Percentiles rank a stretch among this genome's conserved stretches.
These are phyloP conservation scores for Nemophila menziesii DNA, from an alignment of 257 asterid species.

Conservation along the genomic window DNA sequence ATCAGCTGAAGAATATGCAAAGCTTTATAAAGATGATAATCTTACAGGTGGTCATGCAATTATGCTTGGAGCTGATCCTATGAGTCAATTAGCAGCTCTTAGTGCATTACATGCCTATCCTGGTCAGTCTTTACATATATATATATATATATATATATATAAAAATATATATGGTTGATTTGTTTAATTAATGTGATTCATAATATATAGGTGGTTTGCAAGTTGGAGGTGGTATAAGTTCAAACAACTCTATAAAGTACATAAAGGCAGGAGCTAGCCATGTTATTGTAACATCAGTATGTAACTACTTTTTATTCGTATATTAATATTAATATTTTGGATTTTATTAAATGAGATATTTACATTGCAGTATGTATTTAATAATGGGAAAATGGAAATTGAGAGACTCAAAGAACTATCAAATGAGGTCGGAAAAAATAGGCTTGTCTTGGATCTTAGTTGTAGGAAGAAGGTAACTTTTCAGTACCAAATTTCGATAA, in stretches of 20 bases:
- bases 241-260: constrained; percentile 66
- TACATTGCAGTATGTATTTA: constrained; percentile 69
- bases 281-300: constrained; percentile 87
- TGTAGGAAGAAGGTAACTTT: constrained; percentile 78
- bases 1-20: constrained; percentile 85
- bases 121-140: constrained; percentile 29
- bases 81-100: constrained; percentile 68
- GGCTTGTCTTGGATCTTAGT: constrained; percentile 90
- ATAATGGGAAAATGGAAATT: constrained; percentile 67
- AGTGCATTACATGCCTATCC: constrained; percentile 91
- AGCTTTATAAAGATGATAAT: constrained; percentile 61
- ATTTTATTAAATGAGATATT: background rate
- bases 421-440: constrained; percentile 53
- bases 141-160: constrained; percentile 1
- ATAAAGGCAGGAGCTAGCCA: constrained; percentile 96
- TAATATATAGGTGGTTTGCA: constrained; percentile 88
- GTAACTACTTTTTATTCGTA: constrained; percentile 16
- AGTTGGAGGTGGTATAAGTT: constrained; percentile 91
- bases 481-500: background rate
- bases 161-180: background rate
- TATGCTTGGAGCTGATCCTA: constrained; percentile 95
- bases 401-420: constrained; percentile 76
- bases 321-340: background rate
- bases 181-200: constrained; percentile 3
- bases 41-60: constrained; percentile 92